Evolutionary conservation across 179 eudicot species (phyloP), one percentile per base, ranked within the genome.

Genomic region (Beta lomatogona): DNA sequence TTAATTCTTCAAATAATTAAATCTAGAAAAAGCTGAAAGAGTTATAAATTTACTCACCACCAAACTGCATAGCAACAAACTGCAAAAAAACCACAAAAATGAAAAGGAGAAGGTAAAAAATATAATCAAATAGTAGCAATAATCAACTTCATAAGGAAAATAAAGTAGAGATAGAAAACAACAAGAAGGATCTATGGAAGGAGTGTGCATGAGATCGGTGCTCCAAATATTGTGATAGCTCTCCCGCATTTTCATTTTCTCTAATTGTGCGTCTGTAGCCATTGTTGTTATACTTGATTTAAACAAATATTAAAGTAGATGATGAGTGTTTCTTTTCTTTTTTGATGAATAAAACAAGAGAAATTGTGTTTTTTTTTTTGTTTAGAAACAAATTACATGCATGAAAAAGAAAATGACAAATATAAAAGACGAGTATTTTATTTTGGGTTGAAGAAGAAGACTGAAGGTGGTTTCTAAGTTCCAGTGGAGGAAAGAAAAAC

Each of bases 171-270:
- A 58, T 55, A n/a, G 68, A 16, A 71, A 46, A 44, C 36, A 88
- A 93, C 97, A 92, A 7, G 87, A 86, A 75, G 91, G 83, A 79
- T 92, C 93, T 52, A 85, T 83, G 31, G 71, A 58, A 9, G 88
- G 80, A 15, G 93, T 83, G 82, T 83, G 64, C 78, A 82, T 86
- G 77, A 92, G 95, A 80, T 87, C 90, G 74, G 89, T 83, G 79
- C 86, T 91, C 97, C 97, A 91, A 31, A 87, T 41, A 85, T 93
- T 93, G 15, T 88, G 90, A 82, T 85, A 93, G 57, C 80, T 84
- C 81, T 92, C 89, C 5, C 97, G 90, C 81, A 66, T 81, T 79
- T 90, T 84, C 95, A 92, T 88, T 84, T 91, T 90, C 13, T 89
- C 88, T 71, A 88, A 63, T 65, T 77, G 61, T 28, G 75, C 73